Evolutionary conservation across 2,329 filamentous ascomycete species (phyloP), one percentile per base, ranked within the genome.

Genomic region (Penicillium sp.): DNA sequence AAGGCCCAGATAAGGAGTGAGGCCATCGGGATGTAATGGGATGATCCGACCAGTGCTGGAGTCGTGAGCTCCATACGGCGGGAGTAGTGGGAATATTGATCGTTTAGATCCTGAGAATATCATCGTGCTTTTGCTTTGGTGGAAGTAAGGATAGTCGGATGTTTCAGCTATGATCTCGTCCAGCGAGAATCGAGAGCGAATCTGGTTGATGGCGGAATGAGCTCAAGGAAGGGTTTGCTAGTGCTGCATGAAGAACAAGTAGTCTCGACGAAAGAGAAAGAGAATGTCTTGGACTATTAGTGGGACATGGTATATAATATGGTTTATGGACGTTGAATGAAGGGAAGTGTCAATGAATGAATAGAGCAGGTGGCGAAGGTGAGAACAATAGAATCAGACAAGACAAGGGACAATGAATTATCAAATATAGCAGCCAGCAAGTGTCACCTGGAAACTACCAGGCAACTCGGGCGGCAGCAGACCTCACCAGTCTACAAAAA

Each of bases 1-100:
- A 65, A 96, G 83, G 62, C 91, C 90, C 56, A 99, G 87, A 70
- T 97, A 97, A 54, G 93, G 92, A 56, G 90, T 96, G 65, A 87
- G 80, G 66, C 82, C 82, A 70, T 82, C 80, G 56, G 87, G 84
- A 68, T 82, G 79, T 65, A 77, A 71, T 71, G 79, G 76, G 73
- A 78, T 78, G 71, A 79, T 70, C 49, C 65, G 67, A 65, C 75
- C 76, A 69, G 78, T 75, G 72, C 80, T 80, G n/a, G 65, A 66
- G 46, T 71, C 68, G 7, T 72, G 69, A 30, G 64, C 66, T 14
- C 65, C 70, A 53, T 73, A 73, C 35, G 70, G 69, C 31, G 71
- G 71, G 11, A 72, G 69, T 3, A 69, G 55, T 6, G 69, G 69
- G 29, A 70, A 71, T 33, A 68, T 65, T 3, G 66, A 63, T 38